Base-by-base conservation (phyloP, 495 filamentous ascomycete species). In the Penicillium antarcticum region DNA sequence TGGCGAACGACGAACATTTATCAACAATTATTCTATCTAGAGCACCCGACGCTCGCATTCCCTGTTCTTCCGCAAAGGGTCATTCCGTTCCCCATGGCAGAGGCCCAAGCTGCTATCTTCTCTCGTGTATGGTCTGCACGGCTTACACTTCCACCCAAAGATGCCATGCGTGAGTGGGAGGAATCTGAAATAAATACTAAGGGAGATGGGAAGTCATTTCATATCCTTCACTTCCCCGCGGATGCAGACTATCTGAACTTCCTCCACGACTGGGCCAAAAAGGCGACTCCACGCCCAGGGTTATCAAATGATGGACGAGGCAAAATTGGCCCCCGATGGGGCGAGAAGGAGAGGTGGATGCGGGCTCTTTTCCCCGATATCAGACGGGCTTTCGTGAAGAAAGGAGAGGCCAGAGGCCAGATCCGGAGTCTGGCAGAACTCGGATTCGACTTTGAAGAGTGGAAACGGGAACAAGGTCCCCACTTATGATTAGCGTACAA, bases 221-320 rank as follows among this genome's bases (percentile, higher is more conserved):
- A 89, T 55, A 46, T 83, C 5, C 74, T 96, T 19, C 75, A 76
- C 2, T 94, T 83, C 60, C 87, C 89, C 0, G 75, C 79, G 42
- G 92, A 97, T 66, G 86, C 80, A 0, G 76, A 86, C 9, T 95
- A 95, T 51, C 80, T 96, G 61, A 91, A 95, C 58, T 66, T 74
- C 45, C 46, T 92, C 8, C 74, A 86, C 50, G 76, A 80, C 13
- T 87, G 86, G 83, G 76, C 85, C 0, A 32, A 57, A 6, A 53
- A 57, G 37, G 83, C 86, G 14, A 40, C 57, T 12, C 34, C 53
- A 24, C 71, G 62, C 19, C 58, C 58, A 19, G 75, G 65, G 5
- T 60, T 82, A 13, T 66, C 64, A 17, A 73, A 77, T 40, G 65
- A 73, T 16, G 77, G 67, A n/a, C 65, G 65, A 45, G 83, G 85